Percentiles rank a stretch among this genome's conserved stretches.
These are phyloP conservation scores for Dacryopinax spathularia DNA, from an alignment of 768 basidiomycete genomes.

Conservation along the genomic window DNA sequence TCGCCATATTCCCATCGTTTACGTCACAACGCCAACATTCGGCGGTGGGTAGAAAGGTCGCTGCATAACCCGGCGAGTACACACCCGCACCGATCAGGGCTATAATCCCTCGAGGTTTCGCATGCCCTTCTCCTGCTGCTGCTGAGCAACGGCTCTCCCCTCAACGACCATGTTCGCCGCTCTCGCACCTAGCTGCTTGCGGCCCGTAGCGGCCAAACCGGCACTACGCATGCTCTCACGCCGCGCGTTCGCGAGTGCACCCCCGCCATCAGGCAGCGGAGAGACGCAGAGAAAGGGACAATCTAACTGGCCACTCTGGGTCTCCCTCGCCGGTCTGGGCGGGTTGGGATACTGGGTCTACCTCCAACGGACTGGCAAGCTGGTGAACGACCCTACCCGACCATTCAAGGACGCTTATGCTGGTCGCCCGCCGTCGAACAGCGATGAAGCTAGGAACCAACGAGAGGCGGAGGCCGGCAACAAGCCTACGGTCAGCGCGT, in stretches of 20 bases:
- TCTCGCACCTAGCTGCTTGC: no score
- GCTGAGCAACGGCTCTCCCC: no score
- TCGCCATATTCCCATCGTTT: no score
- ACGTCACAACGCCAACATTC: no score
- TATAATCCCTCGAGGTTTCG: no score
- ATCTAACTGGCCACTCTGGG: conserved; percentile 35
- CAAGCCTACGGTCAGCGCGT: conserved; percentile 10
- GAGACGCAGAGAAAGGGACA: no score
- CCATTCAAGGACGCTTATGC: conserved; percentile 10
- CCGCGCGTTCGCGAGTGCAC: background rate
- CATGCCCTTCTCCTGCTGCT: no score
- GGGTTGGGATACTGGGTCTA: conserved; percentile 36
- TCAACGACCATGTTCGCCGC: no score
- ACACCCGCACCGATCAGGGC: no score
- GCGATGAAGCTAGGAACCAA: conserved; percentile 4
- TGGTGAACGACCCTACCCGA: conserved; percentile 9
- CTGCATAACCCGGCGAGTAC: no score
- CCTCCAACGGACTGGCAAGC: conserved; percentile 46
- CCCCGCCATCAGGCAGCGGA: background rate
- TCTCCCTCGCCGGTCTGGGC: conserved; percentile 36
- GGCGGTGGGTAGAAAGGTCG: no score
- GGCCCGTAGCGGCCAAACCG: no score
- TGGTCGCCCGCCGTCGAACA: conserved; percentile 9
- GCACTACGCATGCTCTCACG: background rate
- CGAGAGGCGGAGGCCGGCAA: conserved; percentile 9